These are phyloP conservation scores for Leccinellum rugosiceps DNA, from an alignment of 768 basidiomycete species.

Conservation along the genomic window DNA sequence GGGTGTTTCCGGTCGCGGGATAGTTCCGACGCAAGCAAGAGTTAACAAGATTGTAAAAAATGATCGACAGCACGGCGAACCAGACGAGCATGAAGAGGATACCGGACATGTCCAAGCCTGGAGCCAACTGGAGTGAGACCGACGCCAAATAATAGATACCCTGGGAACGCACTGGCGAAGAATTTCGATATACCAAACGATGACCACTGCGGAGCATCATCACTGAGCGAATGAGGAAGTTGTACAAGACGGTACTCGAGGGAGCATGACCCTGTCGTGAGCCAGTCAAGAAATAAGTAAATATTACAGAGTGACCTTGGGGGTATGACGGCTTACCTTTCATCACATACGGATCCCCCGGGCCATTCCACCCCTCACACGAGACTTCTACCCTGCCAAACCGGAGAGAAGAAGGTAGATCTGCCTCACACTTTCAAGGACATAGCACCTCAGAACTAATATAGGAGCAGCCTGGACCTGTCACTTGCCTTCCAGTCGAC, in stretches of 20 bases:
- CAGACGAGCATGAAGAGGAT: slow-evolving; percentile 57
- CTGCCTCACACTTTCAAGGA: slow-evolving; percentile 74
- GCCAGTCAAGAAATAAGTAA: neutral
- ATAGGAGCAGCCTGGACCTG: neutral
- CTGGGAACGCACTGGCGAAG: slow-evolving; percentile 19
- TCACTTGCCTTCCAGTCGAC: slow-evolving; percentile 85
- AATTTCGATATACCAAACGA: slow-evolving; percentile 10
- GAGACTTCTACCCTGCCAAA: slow-evolving; percentile 84
- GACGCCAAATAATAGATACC: neutral
- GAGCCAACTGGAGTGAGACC: neutral
- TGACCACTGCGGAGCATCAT: slow-evolving; percentile 14
- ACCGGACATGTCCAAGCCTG: slow-evolving; percentile 47
- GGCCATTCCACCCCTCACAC: slow-evolving; percentile 86
- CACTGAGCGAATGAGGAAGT: slow-evolving; percentile 43
- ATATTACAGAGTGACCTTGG: neutral
- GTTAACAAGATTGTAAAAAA: slow-evolving; percentile 56
- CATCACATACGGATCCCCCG: slow-evolving; percentile 81
- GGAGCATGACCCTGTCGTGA: slow-evolving; percentile 71
- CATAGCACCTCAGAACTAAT: slow-evolving; percentile 8
- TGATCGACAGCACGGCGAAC: slow-evolving; percentile 47
- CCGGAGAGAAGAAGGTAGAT: slow-evolving; percentile 76
- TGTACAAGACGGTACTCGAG: slow-evolving; percentile 80
- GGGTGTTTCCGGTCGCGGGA: slow-evolving; percentile 32
- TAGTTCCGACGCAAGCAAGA: slow-evolving; percentile 45
- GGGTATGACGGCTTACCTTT: slow-evolving; percentile 53